These are phyloP conservation scores for Amesomyces nigricolor DNA, from an alignment of 2,329 filamentous ascomycete genomes.

Conservation along the genomic window DNA sequence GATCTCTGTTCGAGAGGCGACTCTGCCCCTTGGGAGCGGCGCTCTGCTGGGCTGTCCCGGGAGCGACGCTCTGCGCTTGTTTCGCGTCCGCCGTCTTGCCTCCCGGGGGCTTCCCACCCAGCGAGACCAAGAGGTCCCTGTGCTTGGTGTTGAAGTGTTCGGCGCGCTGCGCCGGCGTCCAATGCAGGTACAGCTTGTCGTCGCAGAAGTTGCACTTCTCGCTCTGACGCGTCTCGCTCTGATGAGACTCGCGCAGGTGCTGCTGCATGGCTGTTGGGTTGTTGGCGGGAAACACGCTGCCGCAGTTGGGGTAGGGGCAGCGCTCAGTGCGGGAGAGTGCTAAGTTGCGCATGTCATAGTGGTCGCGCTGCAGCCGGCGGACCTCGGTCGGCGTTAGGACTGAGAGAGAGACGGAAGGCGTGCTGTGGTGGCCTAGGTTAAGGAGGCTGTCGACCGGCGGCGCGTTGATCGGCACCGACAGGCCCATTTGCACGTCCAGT, in stretches of 20 bases:
- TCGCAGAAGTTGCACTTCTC: slow-evolving; percentile 36
- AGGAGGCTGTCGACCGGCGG: slow-evolving; percentile 35
- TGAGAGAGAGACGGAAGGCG: slow-evolving; percentile 35
- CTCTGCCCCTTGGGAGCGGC: too few relatives aligned
- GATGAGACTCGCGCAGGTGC: slow-evolving; percentile 36
- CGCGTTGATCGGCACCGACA: slow-evolving; percentile 33
- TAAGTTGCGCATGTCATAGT: slow-evolving; percentile 32
- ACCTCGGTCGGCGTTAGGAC: slow-evolving; percentile 40
- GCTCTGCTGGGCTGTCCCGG: too few relatives aligned
- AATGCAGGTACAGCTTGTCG: slow-evolving; percentile 29
- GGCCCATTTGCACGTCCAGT: slow-evolving; percentile 24
- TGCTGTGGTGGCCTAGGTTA: slow-evolving; percentile 21
- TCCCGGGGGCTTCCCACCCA: background rate
- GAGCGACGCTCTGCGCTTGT: too few relatives aligned
- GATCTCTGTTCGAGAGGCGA: background rate
- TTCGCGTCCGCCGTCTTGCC: too few relatives aligned
- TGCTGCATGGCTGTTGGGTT: slow-evolving; percentile 30
- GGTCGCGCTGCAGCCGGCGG: slow-evolving; percentile 33
- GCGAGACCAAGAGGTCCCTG: slow-evolving; percentile 11
- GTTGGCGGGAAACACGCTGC: slow-evolving; percentile 30
- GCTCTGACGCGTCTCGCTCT: too few relatives aligned
- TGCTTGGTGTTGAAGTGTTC: slow-evolving; percentile 32
- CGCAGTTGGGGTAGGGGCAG: slow-evolving; percentile 38
- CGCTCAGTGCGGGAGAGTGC: slow-evolving; percentile 31
- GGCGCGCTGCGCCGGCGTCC: slow-evolving; percentile 25